Evolutionary conservation across 2,329 filamentous ascomycete genomes (phyloP).

Genomic region (Fusarium pseudocircinatum): DNA sequence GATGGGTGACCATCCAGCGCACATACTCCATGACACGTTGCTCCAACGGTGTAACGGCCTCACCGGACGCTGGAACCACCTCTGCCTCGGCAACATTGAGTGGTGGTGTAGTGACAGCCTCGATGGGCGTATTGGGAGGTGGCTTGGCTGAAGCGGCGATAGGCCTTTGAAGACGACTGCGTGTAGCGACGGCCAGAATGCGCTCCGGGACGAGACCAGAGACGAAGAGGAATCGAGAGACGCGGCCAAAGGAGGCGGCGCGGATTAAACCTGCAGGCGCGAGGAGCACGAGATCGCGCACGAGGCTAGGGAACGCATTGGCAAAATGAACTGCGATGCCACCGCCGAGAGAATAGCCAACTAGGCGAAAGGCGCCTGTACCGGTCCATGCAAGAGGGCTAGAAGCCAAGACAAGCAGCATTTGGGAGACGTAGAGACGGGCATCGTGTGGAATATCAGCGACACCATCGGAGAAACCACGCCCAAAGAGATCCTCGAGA

Average conservation of each 20-base stretch:
- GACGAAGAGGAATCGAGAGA: slow-evolving; percentile 63
- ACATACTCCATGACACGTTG: slow-evolving; percentile 60
- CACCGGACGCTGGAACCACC: slow-evolving; percentile 44
- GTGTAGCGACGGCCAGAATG: slow-evolving; percentile 59
- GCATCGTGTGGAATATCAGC: slow-evolving; percentile 75
- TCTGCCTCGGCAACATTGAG: slow-evolving; percentile 57
- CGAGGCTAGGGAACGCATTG: slow-evolving; percentile 74
- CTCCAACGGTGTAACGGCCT: slow-evolving; percentile 54
- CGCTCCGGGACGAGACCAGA: slow-evolving; percentile 64
- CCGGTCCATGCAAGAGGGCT: slow-evolving; percentile 76
- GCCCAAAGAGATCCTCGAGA: slow-evolving; percentile 71
- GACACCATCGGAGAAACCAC: slow-evolving; percentile 73
- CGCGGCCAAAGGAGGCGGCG: slow-evolving; percentile 60
- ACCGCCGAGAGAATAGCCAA: slow-evolving; percentile 86
- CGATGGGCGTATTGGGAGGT: slow-evolving; percentile 42
- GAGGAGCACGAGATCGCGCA: slow-evolving; percentile 77
- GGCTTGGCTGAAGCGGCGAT: slow-evolving; percentile 52
- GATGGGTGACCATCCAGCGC: slow-evolving; percentile 66
- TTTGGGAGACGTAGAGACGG: slow-evolving; percentile 77
- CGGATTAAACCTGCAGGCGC: slow-evolving; percentile 81
- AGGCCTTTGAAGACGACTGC: slow-evolving; percentile 59
- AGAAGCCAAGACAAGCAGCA: slow-evolving; percentile 75
- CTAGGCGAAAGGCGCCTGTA: slow-evolving; percentile 65
- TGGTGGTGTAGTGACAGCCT: slow-evolving; percentile 16
- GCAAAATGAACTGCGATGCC: slow-evolving; percentile 81